phyloP scores from a whole-genome alignment of 441 rosid species.

The Erodium trifolium region DNA sequence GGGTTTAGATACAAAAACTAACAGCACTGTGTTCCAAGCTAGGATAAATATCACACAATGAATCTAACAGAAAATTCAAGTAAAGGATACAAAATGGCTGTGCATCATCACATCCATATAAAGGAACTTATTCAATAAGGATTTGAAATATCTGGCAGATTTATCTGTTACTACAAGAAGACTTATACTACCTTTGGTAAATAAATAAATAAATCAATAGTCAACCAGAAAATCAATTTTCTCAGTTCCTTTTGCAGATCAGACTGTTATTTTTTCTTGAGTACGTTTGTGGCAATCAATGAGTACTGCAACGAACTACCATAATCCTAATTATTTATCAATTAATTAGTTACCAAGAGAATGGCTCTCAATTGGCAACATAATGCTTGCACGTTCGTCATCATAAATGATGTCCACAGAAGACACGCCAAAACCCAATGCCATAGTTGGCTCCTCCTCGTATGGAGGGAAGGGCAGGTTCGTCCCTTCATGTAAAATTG shows the following conservation, averaged over 20 bases:
- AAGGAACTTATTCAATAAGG: neutral
- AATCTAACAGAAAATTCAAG: neutral
- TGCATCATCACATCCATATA: neutral
- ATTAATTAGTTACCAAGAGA: neutral
- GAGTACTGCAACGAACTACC: neutral
- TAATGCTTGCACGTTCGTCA: constrained; percentile 7
- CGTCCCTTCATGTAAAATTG: neutral
- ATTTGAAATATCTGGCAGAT: neutral
- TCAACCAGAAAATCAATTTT: neutral
- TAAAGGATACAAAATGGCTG: neutral
- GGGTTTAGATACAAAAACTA: neutral
- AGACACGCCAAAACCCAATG: neutral
- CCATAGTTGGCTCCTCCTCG: neutral
- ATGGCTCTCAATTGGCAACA: neutral
- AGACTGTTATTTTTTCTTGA: neutral
- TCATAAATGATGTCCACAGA: constrained; percentile 20
- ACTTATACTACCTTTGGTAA: neutral
- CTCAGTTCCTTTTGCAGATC: neutral
- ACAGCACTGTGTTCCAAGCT: neutral
- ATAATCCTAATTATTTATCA: neutral
- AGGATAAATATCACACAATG: neutral
- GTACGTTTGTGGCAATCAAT: neutral
- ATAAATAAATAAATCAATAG: neutral
- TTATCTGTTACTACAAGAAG: neutral
- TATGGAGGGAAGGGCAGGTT: neutral